Evolutionary conservation across 2,329 filamentous ascomycete species (phyloP).

Genomic region (Neonectria magnoliae): DNA sequence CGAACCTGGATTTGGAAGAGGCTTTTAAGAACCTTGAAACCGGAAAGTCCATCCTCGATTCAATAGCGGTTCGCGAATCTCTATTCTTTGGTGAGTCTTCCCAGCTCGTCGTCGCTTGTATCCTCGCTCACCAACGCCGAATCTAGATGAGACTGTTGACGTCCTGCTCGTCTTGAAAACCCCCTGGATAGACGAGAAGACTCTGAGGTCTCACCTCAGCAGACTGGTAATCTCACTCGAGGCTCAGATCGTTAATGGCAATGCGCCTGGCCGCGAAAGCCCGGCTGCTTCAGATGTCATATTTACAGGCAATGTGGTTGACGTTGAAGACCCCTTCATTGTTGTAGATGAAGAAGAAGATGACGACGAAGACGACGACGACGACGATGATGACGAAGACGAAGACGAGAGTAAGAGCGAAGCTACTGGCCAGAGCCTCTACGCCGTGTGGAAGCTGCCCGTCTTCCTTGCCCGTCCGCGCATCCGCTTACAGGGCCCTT

Average conservation of each 20-base stretch:
- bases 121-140: constrained; percentile 27
- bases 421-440: constrained; percentile 51
- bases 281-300: constrained; percentile 67
- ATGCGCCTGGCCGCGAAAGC: constrained; percentile 58
- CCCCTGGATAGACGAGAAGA: constrained; percentile 66
- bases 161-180: constrained; percentile 76
- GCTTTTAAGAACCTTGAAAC: constrained; percentile 56
- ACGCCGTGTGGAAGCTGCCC: constrained; percentile 69
- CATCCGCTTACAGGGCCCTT: constrained; percentile 72
- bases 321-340: constrained; percentile 61
- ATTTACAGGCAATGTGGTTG: constrained; percentile 63
- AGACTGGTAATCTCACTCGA: constrained; percentile 75
- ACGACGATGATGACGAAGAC: constrained; percentile 38
- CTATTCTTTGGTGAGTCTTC: constrained; percentile 75
- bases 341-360: constrained; percentile 56
- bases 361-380: constrained; percentile 35
- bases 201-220: constrained; percentile 67
- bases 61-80: constrained; percentile 69
- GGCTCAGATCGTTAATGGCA: constrained; percentile 70
- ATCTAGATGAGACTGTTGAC: constrained; percentile 77
- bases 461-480: constrained; percentile 69
- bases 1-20: constrained; percentile 64
- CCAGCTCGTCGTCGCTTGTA: constrained; percentile 58
- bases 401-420: constrained; percentile 6
- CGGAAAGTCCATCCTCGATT: constrained; percentile 61